A percentile compares a stretch with the other conserved stretches of the same genome.
phyloP scores from a whole-genome alignment of 306 rosid genomes.

The Rubus parviflorus region DNA sequence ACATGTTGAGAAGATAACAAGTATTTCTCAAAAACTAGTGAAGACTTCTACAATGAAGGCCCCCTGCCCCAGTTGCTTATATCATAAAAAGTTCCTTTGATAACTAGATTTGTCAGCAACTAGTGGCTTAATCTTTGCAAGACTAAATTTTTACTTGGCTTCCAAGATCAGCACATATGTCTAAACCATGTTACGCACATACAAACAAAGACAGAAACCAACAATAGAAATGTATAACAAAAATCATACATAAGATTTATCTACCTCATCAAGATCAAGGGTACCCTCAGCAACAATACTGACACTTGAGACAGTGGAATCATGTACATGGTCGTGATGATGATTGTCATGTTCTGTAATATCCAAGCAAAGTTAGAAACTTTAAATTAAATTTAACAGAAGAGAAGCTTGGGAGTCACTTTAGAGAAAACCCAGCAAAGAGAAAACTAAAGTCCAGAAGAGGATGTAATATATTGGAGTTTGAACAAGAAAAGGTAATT shows the following conservation, averaged over 20 bases:
- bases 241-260: background rate
- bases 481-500: background rate
- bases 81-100: background rate
- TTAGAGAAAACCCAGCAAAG: background rate
- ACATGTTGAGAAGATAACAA: background rate
- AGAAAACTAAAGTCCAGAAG: background rate
- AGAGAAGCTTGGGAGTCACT: background rate
- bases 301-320: conserved; percentile 78
- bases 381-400: conserved; percentile 2
- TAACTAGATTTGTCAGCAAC: background rate
- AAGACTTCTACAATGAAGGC: background rate
- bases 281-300: conserved; percentile 80
- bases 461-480: background rate
- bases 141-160: background rate
- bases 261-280: conserved; percentile 89
- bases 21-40: too few relatives aligned
- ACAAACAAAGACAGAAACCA: background rate
- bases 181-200: background rate
- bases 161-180: background rate
- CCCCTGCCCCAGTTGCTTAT: background rate
- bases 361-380: conserved; percentile 29
- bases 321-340: conserved; percentile 69
- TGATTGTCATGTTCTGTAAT: conserved; percentile 54
- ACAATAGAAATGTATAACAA: background rate
- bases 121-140: background rate